Percentiles rank a stretch among this genome's conserved stretches.
Evolutionary conservation across 192 early-diverging fungal genomes (phyloP).

Genomic region (Backusella liffmaniae): DNA sequence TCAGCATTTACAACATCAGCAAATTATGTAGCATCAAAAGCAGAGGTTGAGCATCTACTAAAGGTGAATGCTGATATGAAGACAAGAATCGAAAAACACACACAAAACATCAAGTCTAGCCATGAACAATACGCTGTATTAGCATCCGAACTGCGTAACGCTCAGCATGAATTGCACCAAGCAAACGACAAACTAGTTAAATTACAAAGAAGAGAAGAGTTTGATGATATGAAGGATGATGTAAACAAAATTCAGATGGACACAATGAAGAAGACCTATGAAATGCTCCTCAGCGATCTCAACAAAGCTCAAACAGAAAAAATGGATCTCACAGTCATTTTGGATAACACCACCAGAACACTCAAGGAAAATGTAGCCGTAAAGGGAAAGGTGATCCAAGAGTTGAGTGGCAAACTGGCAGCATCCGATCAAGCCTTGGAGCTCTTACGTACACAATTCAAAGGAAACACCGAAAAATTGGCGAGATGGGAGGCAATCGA

Average conservation of each 20-base stretch:
- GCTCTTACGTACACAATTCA: neutral
- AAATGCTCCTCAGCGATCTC: neutral
- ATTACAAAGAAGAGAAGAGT: neutral
- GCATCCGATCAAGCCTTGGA: neutral
- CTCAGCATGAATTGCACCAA: neutral
- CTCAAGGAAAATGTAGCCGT: neutral
- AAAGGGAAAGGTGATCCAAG: neutral
- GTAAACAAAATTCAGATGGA: neutral
- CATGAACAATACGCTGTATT: neutral
- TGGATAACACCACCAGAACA: neutral
- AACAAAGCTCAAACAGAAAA: neutral
- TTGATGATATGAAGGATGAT: neutral
- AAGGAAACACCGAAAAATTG: neutral
- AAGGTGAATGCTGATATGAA: neutral
- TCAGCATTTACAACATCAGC: neutral
- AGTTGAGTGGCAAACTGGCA: neutral
- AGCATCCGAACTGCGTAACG: neutral
- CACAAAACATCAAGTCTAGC: neutral
- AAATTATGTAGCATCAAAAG: neutral
- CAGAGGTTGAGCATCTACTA: neutral
- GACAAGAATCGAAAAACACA: neutral
- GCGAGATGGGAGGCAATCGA: neutral
- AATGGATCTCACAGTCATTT: neutral
- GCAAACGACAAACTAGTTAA: neutral
- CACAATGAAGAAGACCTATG: neutral